Percentiles rank a stretch among this genome's conserved stretches.
These are phyloP conservation scores for Forsythia suspensa DNA, from an alignment of 257 asterid species.

Conservation along the genomic window DNA sequence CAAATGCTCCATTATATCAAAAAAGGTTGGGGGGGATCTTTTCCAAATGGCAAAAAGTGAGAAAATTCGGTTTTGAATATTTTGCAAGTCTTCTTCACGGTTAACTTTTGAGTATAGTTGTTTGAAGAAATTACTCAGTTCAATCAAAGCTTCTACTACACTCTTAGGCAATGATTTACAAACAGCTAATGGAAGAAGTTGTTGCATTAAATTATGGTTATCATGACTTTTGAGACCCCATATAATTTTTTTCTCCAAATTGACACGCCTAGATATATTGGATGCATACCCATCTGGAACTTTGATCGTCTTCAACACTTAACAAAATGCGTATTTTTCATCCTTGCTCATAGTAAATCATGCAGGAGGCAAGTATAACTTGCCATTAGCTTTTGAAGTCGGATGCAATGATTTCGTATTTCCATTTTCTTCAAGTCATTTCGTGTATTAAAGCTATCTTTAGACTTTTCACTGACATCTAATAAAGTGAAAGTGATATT, in stretches of 20 bases:
- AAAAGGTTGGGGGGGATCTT: background rate
- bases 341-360: background rate
- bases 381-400: background rate
- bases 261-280: background rate
- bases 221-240: conserved; percentile 1
- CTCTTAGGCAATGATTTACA: too few species aligned
- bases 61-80: background rate
- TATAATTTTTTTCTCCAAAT: background rate
- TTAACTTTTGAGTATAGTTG: too few species aligned
- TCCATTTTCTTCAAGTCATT: conserved; percentile 15
- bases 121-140: too few species aligned
- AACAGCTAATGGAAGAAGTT: too few species aligned
- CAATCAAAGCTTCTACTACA: too few species aligned
- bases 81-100: too few species aligned
- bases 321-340: background rate
- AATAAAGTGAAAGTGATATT: background rate
- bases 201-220: background rate
- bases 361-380: background rate
- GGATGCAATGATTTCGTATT: conserved; percentile 1
- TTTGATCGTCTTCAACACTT: background rate
- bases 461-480: conserved; percentile 1
- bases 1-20: conserved; percentile 4
- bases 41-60: background rate
- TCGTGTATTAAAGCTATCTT: conserved; percentile 2
- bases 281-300: conserved; percentile 7